A percentile compares a stretch with the other conserved stretches of the same genome.
These are phyloP conservation scores for Alternaria conjuncta DNA, from an alignment of 2,329 filamentous ascomycete genomes.

Conservation along the genomic window DNA sequence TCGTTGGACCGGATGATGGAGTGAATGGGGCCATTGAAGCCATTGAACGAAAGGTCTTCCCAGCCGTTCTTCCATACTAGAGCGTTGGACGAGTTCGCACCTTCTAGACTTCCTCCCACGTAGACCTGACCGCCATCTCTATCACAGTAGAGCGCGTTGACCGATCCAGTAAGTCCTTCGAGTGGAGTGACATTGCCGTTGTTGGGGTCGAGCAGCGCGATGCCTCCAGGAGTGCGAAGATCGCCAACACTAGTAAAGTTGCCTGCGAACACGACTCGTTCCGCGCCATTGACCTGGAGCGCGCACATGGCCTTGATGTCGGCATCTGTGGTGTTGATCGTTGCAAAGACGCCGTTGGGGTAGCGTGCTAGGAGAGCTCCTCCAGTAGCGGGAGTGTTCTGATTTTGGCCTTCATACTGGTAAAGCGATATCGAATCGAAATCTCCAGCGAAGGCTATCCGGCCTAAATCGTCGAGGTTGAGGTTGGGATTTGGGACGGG, in stretches of 20 bases:
- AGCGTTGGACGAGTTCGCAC: constrained; percentile 84
- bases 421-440: constrained; percentile 93
- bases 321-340: constrained; percentile 78
- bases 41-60: constrained; percentile 84
- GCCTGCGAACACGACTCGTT: constrained; percentile 84
- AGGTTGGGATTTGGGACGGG: constrained; percentile 73
- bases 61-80: constrained; percentile 78
- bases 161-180: constrained; percentile 80
- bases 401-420: constrained; percentile 79
- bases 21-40: constrained; percentile 91
- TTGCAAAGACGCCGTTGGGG: constrained; percentile 82
- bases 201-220: constrained; percentile 81
- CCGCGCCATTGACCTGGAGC: constrained; percentile 71
- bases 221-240: constrained; percentile 73
- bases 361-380: constrained; percentile 81
- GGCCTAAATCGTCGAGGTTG: constrained; percentile 78
- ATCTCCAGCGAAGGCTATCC: constrained; percentile 84
- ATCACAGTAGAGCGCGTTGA: constrained; percentile 85
- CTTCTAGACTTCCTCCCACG: constrained; percentile 85
- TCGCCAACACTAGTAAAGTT: constrained; percentile 93
- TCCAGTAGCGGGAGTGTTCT: constrained; percentile 70
- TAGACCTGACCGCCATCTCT: constrained; percentile 79
- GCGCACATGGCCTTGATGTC: constrained; percentile 89
- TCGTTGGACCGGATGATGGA: constrained; percentile 83
- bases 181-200: constrained; percentile 74